Evolutionary conservation across 805 yeast species (phyloP), one percentile per base, ranked within the genome.

Genomic region (Peterozyma toletana): DNA sequence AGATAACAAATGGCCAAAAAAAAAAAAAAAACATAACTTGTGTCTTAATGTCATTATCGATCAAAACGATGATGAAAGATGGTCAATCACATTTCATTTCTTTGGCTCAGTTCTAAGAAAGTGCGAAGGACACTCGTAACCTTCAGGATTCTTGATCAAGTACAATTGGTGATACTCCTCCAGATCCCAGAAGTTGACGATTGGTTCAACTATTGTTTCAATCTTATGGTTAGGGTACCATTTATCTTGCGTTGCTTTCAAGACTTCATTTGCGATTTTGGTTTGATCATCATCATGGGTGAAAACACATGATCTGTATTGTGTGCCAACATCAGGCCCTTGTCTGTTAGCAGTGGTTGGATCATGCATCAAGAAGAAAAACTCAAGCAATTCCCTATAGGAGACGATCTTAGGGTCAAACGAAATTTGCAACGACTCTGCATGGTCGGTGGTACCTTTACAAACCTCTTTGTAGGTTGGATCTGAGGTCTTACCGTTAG

Each of bases 111-210:
- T 73, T 65, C 98, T 80, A 43, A 86, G 59, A 53, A 74, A 89
- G 58, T 91, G 98, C 3, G 91, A 80, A 16, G 96, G 91, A 60
- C 98, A 91, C 47, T 85, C 86, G 61, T 90, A 88, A 5, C 97
- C 97, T 4, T 67, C 63, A 2, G 96, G 95, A 59, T 91, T 88
- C 55, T 78, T 80, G 45, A 73, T 72, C 54, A 91, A 69, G 60
- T 93, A 91, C 48, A 73, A 57, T 60, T 91, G 98, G 61, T 91
- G 99, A 60, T 90, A 91, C 33, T 81, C 90, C 63, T 91, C 99
- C n/a, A 97, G 98, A 58, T 90, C 96, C 68, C 81, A 83, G 72
- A 86, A 93, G 47, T 69, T 70, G 41, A 68, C 59, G 38, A 88
- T 72, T 9, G 86, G 83, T 56, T 78, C 84, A 41, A 90, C 76